Percentiles rank a stretch among this genome's conserved stretches.
Conservation (phyloP, 192 early-diverging fungal genomes). For the Backusella sp. region DNA sequence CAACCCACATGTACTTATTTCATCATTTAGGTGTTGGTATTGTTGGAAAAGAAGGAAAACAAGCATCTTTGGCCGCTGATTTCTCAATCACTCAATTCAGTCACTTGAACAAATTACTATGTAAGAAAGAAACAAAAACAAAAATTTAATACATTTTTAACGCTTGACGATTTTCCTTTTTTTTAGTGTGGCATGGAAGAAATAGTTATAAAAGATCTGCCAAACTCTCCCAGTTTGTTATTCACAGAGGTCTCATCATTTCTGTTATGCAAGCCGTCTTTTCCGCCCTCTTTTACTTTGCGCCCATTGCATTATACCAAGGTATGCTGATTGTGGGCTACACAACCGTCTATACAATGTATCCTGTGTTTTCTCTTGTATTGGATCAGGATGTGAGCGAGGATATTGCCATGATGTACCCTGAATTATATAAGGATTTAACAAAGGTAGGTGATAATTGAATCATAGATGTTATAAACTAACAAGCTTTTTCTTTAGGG, state of each 20-base stretch:
- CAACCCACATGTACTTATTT: background rate
- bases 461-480: background rate
- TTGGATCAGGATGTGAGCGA: conserved; percentile 88
- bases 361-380: conserved; percentile 94
- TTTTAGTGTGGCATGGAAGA: conserved; percentile 88
- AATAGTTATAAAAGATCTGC: conserved; percentile 95
- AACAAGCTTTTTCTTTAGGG: conserved; percentile 46
- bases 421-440: conserved; percentile 94
- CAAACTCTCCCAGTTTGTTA: conserved; percentile 94
- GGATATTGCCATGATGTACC: conserved; percentile 88
- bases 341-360: conserved; percentile 94
- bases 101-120: conserved; percentile 76
- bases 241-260: conserved; percentile 96
- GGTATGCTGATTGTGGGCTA: conserved; percentile 85
- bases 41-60: conserved; percentile 94
- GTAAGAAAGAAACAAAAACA: conserved; percentile 39
- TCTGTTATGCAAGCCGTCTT: conserved; percentile 99
- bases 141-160: background rate
- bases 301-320: conserved; percentile 94
- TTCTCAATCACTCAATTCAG: conserved; percentile 91
- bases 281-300: conserved; percentile 95
- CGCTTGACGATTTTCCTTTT: background rate
- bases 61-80: conserved; percentile 92
- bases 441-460: conserved; percentile 79
- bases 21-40: conserved; percentile 75